Conservation (phyloP, 371 early-diverging fungal genomes). For the Mucor sp. region DNA sequence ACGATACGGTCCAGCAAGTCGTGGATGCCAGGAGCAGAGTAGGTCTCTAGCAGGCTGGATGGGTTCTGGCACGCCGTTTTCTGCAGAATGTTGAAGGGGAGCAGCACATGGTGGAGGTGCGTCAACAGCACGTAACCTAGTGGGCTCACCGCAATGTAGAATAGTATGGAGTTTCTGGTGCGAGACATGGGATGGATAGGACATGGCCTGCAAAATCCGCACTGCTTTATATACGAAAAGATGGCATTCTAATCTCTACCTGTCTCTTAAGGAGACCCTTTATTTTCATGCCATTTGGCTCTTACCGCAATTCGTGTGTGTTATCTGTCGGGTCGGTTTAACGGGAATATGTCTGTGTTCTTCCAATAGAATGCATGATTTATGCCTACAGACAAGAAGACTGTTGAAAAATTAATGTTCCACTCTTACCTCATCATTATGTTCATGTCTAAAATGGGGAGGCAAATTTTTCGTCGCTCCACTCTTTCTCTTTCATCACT, state of each 20-base stretch:
- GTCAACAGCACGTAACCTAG: slow-evolving; percentile 6
- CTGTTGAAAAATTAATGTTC: slow-evolving; percentile 4
- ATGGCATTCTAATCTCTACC: neutral
- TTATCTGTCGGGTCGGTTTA: neutral
- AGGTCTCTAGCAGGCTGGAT: slow-evolving; percentile 2
- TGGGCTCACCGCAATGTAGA: slow-evolving; percentile 8
- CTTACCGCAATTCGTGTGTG: neutral
- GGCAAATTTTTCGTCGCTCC: neutral
- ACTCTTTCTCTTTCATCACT: neutral
- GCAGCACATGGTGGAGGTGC: slow-evolving; percentile 14
- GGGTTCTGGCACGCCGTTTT: slow-evolving; percentile 5
- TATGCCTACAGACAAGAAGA: neutral
- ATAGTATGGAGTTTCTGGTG: slow-evolving; percentile 4
- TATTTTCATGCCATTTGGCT: neutral
- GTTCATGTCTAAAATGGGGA: neutral
- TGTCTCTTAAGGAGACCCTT: too few species aligned
- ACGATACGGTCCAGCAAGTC: slow-evolving; percentile 5
- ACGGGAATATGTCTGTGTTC: neutral
- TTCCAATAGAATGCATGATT: slow-evolving; percentile 1
- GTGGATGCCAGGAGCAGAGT: slow-evolving; percentile 12
- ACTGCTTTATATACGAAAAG: neutral
- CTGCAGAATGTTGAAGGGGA: slow-evolving; percentile 12
- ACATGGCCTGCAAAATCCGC: neutral
- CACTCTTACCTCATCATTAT: neutral
- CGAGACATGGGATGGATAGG: neutral